Conservation (phyloP, 305 asterid genomes). For the Fraxinus platypoda region DNA sequence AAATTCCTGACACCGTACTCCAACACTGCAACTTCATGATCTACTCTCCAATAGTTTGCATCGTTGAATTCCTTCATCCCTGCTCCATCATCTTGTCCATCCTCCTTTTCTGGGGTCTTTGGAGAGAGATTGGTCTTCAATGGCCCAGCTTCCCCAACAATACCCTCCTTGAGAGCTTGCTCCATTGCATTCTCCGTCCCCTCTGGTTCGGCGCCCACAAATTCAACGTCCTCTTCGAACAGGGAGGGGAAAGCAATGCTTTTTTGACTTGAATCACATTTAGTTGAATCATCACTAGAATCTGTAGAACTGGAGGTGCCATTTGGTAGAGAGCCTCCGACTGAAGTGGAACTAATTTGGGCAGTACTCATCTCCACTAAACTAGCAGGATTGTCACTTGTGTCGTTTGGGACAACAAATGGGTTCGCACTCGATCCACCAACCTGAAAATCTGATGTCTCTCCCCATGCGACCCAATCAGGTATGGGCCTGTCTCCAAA, state of each 20-base stretch:
- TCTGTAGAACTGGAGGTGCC: constrained; percentile 38
- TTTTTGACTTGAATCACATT: constrained; percentile 41
- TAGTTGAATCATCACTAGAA: constrained; percentile 35
- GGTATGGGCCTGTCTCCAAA: constrained; percentile 85
- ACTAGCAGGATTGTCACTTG: constrained; percentile 20
- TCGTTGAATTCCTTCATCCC: constrained; percentile 81
- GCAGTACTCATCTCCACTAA: constrained; percentile 16
- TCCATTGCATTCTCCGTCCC: constrained; percentile 93
- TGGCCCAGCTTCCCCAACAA: constrained; percentile 86
- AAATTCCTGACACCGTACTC: constrained; percentile 30
- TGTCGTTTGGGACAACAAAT: constrained; percentile 47
- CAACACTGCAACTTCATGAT: constrained; percentile 77
- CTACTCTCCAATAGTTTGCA: constrained; percentile 93
- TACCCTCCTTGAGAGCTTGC: constrained; percentile 89
- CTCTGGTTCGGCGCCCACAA: constrained; percentile 87
- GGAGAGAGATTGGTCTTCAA: constrained; percentile 52
- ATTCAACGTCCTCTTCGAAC: constrained; percentile 96
- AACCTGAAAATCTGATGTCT: constrained; percentile 55
- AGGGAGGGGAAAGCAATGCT: constrained; percentile 59
- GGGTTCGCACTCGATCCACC: constrained; percentile 74
- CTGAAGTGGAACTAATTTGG: constrained; percentile 31
- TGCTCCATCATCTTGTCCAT: constrained; percentile 50
- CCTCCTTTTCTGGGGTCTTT: constrained; percentile 51
- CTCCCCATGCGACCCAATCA: constrained; percentile 94
- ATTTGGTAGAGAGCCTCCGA: constrained; percentile 44